phyloP scores from a whole-genome alignment of 768 basidiomycete species.

The Hypholoma fasciculare region DNA sequence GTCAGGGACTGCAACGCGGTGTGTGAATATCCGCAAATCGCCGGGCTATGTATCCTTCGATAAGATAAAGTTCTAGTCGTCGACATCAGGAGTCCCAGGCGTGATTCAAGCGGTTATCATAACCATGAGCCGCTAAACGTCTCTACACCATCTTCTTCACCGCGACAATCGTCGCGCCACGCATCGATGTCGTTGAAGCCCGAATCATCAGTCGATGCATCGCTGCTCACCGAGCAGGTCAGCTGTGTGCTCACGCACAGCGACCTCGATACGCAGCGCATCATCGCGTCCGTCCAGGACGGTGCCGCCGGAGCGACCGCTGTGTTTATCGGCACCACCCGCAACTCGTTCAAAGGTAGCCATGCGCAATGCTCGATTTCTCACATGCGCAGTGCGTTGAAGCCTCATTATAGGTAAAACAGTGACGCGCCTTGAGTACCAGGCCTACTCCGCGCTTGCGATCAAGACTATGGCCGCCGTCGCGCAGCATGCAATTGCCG shows the following conservation, averaged over 20 bases:
- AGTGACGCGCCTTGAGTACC: conserved; percentile 77
- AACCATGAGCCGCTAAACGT: too few relatives aligned
- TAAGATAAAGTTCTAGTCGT: too few relatives aligned
- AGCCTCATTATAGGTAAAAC: conserved; percentile 51
- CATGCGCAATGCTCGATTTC: background rate
- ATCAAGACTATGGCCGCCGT: conserved; percentile 75
- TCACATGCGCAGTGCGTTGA: background rate
- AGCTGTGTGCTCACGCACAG: conserved; percentile 59
- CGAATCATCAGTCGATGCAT: conserved; percentile 44
- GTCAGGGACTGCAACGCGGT: too few relatives aligned
- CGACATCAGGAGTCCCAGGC: too few relatives aligned
- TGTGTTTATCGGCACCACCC: conserved; percentile 83
- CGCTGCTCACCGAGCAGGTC: conserved; percentile 43
- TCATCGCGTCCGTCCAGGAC: conserved; percentile 63
- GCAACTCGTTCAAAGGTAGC: conserved; percentile 81
- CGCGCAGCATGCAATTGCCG: conserved; percentile 43
- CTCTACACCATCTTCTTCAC: too few relatives aligned
- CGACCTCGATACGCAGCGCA: conserved; percentile 53
- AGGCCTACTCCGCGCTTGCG: conserved; percentile 80
- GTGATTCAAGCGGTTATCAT: too few relatives aligned
- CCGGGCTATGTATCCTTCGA: too few relatives aligned
- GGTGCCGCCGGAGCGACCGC: conserved; percentile 71
- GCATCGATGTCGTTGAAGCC: conserved; percentile 20
- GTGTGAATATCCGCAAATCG: too few relatives aligned
- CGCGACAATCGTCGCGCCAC: too few relatives aligned